Conservation (phyloP, 164 flowering plant species). For the Warburgia ugandensis region DNA sequence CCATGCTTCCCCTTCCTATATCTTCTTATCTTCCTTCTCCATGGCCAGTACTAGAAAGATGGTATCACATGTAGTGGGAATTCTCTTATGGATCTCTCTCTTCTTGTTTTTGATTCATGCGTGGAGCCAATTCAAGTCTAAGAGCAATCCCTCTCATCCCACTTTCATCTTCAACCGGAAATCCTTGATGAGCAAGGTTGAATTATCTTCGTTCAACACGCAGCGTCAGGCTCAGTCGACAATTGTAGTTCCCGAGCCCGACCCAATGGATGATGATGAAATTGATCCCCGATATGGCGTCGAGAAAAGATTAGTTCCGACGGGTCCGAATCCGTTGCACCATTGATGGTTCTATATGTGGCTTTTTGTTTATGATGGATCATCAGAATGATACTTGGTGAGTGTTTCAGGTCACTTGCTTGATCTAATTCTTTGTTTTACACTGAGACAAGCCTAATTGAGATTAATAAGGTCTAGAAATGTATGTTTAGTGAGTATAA, state of each 20-base stretch:
- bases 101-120: constrained; percentile 19
- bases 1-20: constrained; percentile 7
- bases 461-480: constrained; percentile 6
- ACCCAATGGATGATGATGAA: constrained; percentile 18
- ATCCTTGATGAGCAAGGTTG: constrained; percentile 19
- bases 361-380: background rate
- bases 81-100: constrained; percentile 27
- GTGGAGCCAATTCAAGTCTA: constrained; percentile 6
- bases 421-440: background rate
- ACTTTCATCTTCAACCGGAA: constrained; percentile 16
- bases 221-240: constrained; percentile 9
- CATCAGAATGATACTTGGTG: background rate
- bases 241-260: constrained; percentile 3
- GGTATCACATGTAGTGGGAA: constrained; percentile 11
- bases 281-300: constrained; percentile 45
- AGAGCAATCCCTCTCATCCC: constrained; percentile 3
- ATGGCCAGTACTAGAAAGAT: constrained; percentile 27
- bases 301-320: constrained; percentile 52
- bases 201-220: constrained; percentile 29
- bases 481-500: constrained; percentile 2
- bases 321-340: constrained; percentile 72
- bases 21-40: constrained; percentile 7
- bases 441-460: background rate
- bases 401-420: background rate
- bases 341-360: constrained; percentile 26